Evolutionary conservation across 805 yeast species (phyloP).

Genomic region (Wilhelminamyces savonicus): DNA sequence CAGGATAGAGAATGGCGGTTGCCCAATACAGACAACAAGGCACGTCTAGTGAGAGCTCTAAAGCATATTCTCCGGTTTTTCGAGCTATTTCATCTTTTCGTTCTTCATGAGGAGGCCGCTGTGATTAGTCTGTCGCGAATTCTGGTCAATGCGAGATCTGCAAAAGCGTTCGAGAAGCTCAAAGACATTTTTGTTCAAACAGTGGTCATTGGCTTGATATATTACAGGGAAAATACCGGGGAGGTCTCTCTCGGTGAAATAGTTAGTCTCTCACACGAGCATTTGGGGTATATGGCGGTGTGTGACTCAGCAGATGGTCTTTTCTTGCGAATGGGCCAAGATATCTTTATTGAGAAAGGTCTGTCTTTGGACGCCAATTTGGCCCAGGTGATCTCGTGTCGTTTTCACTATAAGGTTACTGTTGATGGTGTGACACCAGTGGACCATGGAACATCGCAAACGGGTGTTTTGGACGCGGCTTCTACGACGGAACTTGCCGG

Average conservation of each 20-base stretch:
- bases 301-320: slow-evolving; percentile 63
- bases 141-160: slow-evolving; percentile 39
- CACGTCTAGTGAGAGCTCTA: slow-evolving; percentile 8
- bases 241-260: slow-evolving; percentile 29
- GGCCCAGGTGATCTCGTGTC: slow-evolving; percentile 72
- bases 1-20: slow-evolving; percentile 28
- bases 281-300: slow-evolving; percentile 60
- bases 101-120: slow-evolving; percentile 49
- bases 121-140: slow-evolving; percentile 26
- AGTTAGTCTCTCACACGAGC: slow-evolving; percentile 60
- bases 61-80: slow-evolving; percentile 22
- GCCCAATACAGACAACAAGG: slow-evolving; percentile 1
- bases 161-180: slow-evolving; percentile 36
- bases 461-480: slow-evolving; percentile 18
- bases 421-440: slow-evolving; percentile 55
- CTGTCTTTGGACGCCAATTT: slow-evolving; percentile 54
- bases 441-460: slow-evolving; percentile 50
- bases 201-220: slow-evolving; percentile 30
- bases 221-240: slow-evolving; percentile 16
- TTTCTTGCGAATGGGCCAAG: slow-evolving; percentile 57
- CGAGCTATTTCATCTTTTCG: slow-evolving; percentile 41
- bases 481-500: slow-evolving; percentile 34
- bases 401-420: slow-evolving; percentile 61
- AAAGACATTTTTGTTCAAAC: slow-evolving; percentile 39
- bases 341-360: slow-evolving; percentile 38